Conservation (phyloP, 768 basidiomycete species). For the Saitozyma sp. region DNA sequence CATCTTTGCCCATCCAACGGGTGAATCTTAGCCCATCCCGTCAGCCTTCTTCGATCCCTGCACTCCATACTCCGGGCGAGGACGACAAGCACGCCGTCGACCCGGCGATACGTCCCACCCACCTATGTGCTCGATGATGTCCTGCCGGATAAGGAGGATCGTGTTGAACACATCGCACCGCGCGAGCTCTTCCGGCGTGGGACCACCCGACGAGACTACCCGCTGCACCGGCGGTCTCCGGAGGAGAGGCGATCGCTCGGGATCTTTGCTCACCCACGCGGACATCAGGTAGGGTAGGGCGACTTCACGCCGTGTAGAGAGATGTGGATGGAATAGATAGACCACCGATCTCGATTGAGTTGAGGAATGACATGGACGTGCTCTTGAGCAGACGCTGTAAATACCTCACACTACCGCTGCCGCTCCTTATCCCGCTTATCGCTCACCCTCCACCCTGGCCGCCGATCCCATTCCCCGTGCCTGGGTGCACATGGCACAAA, state of each 20-base stretch:
- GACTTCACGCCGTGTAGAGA: too few relatives aligned
- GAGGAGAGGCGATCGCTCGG: constrained; percentile 11
- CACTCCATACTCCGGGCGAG: too few relatives aligned
- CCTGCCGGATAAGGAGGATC: constrained; percentile 9
- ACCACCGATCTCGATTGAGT: too few relatives aligned
- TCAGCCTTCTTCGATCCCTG: not conserved
- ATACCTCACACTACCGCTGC: too few relatives aligned
- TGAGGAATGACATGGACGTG: too few relatives aligned
- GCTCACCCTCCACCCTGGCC: too few relatives aligned
- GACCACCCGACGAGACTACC: constrained; percentile 8
- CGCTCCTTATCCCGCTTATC: too few relatives aligned
- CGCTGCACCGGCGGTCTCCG: constrained; percentile 5
- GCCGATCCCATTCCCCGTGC: too few relatives aligned
- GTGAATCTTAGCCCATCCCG: not conserved
- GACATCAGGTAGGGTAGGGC: not conserved
- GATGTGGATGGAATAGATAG: too few relatives aligned
- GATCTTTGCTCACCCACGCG: constrained; percentile 7
- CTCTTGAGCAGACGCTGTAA: too few relatives aligned
- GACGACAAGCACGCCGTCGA: not conserved
- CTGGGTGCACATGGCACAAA: too few relatives aligned
- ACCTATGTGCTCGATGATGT: constrained; percentile 15
- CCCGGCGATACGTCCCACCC: not conserved
- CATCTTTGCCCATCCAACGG: not conserved
- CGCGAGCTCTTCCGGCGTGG: constrained; percentile 9
- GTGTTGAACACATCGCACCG: constrained; percentile 19